Evolutionary conservation across 257 asterid genomes (phyloP), one percentile per base, ranked within the genome.

Genomic region (Primulina huaijiensis): DNA sequence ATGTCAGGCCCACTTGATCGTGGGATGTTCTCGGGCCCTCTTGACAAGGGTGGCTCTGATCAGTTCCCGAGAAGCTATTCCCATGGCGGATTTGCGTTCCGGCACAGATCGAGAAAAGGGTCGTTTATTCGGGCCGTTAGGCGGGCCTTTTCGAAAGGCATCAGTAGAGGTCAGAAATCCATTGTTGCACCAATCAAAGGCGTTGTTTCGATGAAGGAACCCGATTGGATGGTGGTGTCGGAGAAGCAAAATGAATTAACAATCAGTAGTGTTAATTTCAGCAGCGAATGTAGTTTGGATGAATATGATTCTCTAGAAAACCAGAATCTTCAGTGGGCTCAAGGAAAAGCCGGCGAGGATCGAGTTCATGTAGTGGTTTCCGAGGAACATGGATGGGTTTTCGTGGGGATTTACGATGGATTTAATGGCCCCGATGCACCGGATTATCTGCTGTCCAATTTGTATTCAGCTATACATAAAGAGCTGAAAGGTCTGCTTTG

Each of bases 341-440:
- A 93, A 75, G 99, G 99, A 2, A 93, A 87, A 83, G 98, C 97
- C 0, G 98, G 97, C 17, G 98, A 92, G 77, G 98, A 92, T 86
- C 87, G 98, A 4, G 97, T 90, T 52, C 97, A 93, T 62, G 99
- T 93, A 7, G 97, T 93, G 43, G 95, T 93, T 11, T 89, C 96
- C 5, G 99, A 93, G 79, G 97, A 90, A 67, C 92, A 90, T 52
- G 95, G 90, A 25, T 93, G 98, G 96, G 96, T 90, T 21, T 92
- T 92, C 62, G 98, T 92, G 0, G 98, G 98, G 64, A 92, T 92
- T 63, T 92, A 92, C 29, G 98, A 92, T 79, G 98, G 98, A 57
- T 90, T 92, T 60, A 92, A 89, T 65, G 99, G 97, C 17, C 99
- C 96, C 0, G 97, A 93, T 75, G 99, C 97, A 0, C 94, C 99